Conservation (phyloP, 805 yeast species). For the Barnettozyma californica region DNA sequence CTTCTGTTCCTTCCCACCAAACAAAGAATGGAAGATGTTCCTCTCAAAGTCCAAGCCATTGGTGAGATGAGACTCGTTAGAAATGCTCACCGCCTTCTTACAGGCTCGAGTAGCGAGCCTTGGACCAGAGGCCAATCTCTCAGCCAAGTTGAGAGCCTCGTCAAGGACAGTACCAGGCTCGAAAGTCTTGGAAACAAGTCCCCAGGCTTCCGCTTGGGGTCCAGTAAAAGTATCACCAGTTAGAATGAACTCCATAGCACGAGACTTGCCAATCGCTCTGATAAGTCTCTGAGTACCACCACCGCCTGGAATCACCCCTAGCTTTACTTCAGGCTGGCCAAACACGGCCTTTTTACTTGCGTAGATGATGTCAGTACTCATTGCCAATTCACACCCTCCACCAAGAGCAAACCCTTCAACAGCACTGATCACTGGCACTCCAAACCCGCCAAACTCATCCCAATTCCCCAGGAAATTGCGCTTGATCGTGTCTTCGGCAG, state of each 20-base stretch:
- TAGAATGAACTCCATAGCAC: conserved; percentile 43
- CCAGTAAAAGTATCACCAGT: conserved; percentile 43
- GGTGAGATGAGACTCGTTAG: conserved; percentile 32
- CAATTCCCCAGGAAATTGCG: conserved; percentile 34
- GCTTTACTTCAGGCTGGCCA: conserved; percentile 51
- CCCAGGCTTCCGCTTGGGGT: conserved; percentile 42
- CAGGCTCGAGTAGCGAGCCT: conserved; percentile 41
- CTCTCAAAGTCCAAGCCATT: conserved; percentile 40
- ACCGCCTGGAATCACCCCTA: conserved; percentile 47
- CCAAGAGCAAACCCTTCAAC: conserved; percentile 52
- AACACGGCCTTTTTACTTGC: conserved; percentile 43
- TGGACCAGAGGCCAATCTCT: conserved; percentile 35
- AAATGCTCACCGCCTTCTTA: conserved; percentile 39
- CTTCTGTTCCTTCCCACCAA: conserved; percentile 40
- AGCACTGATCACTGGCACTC: conserved; percentile 49
- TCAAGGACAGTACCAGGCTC: conserved; percentile 35
- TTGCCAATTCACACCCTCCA: conserved; percentile 53
- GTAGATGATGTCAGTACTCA: conserved; percentile 45
- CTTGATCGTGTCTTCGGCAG: conserved; percentile 32
- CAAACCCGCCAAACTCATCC: conserved; percentile 32
- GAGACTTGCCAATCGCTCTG: conserved; percentile 42
- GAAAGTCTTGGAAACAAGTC: conserved; percentile 39
- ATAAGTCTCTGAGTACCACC: conserved; percentile 52
- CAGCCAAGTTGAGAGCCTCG: conserved; percentile 41
- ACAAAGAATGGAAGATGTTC: conserved; percentile 38